Percentiles rank a stretch among this genome's conserved stretches.
These are phyloP conservation scores for Trichomonascaceae sp. DNA, from an alignment of 1,139 yeast species.

Conservation along the genomic window DNA sequence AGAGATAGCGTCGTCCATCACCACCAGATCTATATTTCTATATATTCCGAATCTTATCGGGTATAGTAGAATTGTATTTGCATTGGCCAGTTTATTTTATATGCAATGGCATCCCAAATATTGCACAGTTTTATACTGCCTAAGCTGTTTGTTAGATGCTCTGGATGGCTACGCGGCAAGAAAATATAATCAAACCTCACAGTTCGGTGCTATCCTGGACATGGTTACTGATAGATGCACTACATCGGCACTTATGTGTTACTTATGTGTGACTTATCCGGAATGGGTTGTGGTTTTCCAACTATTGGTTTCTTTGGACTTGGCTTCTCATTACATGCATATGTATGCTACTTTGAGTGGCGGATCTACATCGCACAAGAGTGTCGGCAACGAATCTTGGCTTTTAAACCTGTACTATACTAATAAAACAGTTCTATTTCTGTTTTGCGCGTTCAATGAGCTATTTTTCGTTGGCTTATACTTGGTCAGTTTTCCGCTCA, in stretches of 20 bases:
- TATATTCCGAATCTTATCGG: constrained; percentile 93
- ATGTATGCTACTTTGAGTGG: constrained; percentile 84
- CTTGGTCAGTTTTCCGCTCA: constrained; percentile 58
- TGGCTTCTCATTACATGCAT: constrained; percentile 96
- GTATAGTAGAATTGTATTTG: constrained; percentile 73
- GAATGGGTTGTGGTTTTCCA: constrained; percentile 66
- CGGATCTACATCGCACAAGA: constrained; percentile 81
- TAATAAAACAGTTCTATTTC: constrained; percentile 72
- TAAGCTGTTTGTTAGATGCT: constrained; percentile 91
- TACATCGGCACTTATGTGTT: constrained; percentile 84
- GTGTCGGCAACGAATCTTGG: constrained; percentile 67
- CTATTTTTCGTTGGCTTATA: constrained; percentile 86
- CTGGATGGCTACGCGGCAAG: constrained; percentile 97
- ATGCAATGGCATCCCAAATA: constrained; percentile 80
- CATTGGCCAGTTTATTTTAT: constrained; percentile 67
- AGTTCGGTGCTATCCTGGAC: constrained; percentile 93
- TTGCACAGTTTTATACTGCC: constrained; percentile 71
- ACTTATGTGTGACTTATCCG: constrained; percentile 77
- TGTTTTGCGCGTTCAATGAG: constrained; percentile 90
- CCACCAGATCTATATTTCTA: constrained; percentile 52
- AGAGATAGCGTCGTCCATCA: constrained; percentile 12
- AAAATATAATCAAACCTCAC: constrained; percentile 78
- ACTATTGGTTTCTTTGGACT: constrained; percentile 73
- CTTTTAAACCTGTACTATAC: constrained; percentile 81
- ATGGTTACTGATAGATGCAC: constrained; percentile 99